Evolutionary conservation across 768 basidiomycete species (phyloP), one percentile per base, ranked within the genome.

Genomic region (Rhizopogon vulgaris): DNA sequence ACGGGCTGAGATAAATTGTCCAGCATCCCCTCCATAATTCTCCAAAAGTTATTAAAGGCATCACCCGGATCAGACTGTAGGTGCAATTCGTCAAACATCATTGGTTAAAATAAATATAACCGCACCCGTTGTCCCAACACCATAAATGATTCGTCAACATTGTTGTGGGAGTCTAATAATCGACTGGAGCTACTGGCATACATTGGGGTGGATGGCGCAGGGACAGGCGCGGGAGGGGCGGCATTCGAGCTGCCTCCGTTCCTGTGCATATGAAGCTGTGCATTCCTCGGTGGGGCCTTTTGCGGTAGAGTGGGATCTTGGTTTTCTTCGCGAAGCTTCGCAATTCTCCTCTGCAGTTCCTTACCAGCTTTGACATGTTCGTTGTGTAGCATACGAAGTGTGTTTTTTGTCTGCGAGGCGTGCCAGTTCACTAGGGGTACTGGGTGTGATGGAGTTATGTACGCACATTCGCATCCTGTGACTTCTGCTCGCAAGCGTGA

Each of bases 121-220:
- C 81, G 60, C 60, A 89, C 87, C 58, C 82, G 78, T 64, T 90
- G 89, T 15, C 87, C 88, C 3, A 92, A 73, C 2, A 93, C 75
- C 90, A 93, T 90, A 60, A 92, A 93, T 0, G 90, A 92, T 63
- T 92, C 90, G 42, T 91, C 90, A 1, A 87, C 86, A 1, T 83
- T 79, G 54, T 80, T 79, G 62, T 77, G 73, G 27, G 79, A 78
- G 55, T 86, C 76, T 51, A 72, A 67, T 74, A 64, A 38, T 51
- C 63, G 56, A 53, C 63, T 41, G 18, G 68, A 61, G 10, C 70
- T 46, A 22, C 63, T 70, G 15, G 75, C 72, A 9, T 76, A 75
- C 4, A 78, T 73, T 28, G 79, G 78, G 15, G 78, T 73, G 3
- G 73, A 74, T 1, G 77, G 63, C 24, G 72, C 67, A 48, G 74